phyloP scores from a whole-genome alignment of 305 asterid genomes.

The Ilex paraguariensis region DNA sequence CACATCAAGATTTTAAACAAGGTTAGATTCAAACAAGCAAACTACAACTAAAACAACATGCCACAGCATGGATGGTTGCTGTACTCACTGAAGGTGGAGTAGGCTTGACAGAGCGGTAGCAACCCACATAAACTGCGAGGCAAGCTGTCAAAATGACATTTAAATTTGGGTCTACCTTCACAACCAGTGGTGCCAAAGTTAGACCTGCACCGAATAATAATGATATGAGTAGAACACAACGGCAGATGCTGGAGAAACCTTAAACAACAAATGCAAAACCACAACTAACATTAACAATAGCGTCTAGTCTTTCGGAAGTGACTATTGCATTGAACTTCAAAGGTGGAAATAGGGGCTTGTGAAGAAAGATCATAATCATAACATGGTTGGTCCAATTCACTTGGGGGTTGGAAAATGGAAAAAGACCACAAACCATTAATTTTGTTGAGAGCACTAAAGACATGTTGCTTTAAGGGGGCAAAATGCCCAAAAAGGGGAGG shows the following conservation, averaged over 20 bases:
- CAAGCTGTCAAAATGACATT: slow-evolving; percentile 84
- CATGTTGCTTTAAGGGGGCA: too few species aligned
- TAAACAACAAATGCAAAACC: not conserved
- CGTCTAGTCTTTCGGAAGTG: not conserved
- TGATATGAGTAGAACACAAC: not conserved
- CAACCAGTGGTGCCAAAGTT: slow-evolving; percentile 80
- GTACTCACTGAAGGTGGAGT: slow-evolving; percentile 88
- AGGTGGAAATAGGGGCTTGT: too few species aligned
- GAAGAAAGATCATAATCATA: too few species aligned
- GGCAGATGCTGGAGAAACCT: not conserved
- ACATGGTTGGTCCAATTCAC: too few species aligned
- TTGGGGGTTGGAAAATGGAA: too few species aligned
- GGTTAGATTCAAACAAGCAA: slow-evolving; percentile 1
- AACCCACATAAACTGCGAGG: slow-evolving; percentile 85
- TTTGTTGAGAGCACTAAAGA: too few species aligned
- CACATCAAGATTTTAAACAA: slow-evolving; percentile 15
- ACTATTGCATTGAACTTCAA: too few species aligned
- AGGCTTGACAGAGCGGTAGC: slow-evolving; percentile 91
- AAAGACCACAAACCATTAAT: too few species aligned
- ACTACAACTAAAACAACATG: not conserved
- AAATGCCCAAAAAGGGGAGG: too few species aligned
- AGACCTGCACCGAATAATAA: slow-evolving; percentile 44
- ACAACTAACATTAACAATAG: not conserved
- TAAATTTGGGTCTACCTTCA: slow-evolving; percentile 85
- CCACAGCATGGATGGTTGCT: slow-evolving; percentile 4